A percentile compares a stretch with the other conserved stretches of the same genome.
These are phyloP conservation scores for Meyerozyma elateridarum DNA, from an alignment of 1,139 yeast genomes.

Conservation along the genomic window DNA sequence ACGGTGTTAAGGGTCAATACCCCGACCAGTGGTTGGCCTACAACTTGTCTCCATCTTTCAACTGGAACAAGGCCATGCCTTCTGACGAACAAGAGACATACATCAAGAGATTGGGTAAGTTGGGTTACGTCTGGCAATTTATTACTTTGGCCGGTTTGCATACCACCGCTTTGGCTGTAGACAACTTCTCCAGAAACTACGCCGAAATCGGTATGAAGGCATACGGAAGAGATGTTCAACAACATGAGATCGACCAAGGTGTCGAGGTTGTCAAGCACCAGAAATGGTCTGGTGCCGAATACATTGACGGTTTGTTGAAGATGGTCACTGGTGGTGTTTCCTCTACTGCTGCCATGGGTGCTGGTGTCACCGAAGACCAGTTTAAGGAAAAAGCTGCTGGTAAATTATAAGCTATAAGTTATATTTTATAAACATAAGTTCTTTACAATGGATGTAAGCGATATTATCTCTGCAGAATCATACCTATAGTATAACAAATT, in stretches of 20 bases:
- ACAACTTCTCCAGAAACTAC: conserved; percentile 76
- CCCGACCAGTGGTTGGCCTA: conserved; percentile 96
- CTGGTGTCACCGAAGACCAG: conserved; percentile 97
- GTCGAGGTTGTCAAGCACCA: conserved; percentile 98
- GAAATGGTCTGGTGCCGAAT: conserved; percentile 99
- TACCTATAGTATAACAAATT: too few species aligned
- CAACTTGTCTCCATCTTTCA: conserved; percentile 94
- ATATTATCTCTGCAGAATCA: too few species aligned
- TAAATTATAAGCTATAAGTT: conserved; percentile 4
- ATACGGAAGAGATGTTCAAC: conserved; percentile 82
- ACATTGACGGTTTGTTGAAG: conserved; percentile 85
- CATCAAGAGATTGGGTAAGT: conserved; percentile 78
- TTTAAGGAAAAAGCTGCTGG: conserved; percentile 45
- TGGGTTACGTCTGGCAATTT: conserved; percentile 97
- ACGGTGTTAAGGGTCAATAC: conserved; percentile 73
- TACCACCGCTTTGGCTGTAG: conserved; percentile 90
- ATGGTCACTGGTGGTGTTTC: conserved; percentile 93
- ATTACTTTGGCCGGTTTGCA: conserved; percentile 97
- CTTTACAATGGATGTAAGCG: too few species aligned
- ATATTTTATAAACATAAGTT: too few species aligned
- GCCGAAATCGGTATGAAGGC: conserved; percentile 91
- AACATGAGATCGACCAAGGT: conserved; percentile 80
- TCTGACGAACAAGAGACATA: conserved; percentile 85
- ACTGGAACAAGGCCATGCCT: conserved; percentile 95
- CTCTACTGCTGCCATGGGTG: conserved; percentile 98